These are phyloP conservation scores for Cymodocea nodosa DNA, from an alignment of 116 monocot species.

Conservation along the genomic window DNA sequence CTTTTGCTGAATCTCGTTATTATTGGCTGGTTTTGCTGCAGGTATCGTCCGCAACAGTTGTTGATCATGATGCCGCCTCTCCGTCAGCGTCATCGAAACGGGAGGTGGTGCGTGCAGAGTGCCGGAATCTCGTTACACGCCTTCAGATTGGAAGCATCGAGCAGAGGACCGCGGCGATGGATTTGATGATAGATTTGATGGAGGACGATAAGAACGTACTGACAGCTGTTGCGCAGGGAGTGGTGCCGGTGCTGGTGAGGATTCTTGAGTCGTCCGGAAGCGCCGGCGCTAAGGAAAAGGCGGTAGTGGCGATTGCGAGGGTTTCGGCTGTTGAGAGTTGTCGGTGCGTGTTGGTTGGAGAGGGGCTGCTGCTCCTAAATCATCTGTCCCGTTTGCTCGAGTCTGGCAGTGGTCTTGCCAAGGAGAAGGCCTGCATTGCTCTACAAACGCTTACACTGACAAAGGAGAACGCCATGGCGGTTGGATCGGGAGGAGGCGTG, in stretches of 20 bases:
- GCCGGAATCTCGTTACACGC: constrained; percentile 29
- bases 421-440: constrained; percentile 39
- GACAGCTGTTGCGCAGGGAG: constrained; percentile 32
- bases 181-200: constrained; percentile 16
- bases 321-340: constrained; percentile 46
- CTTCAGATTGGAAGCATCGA: constrained; percentile 41
- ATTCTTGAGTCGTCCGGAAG: constrained; percentile 28
- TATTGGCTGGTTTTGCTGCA: no score
- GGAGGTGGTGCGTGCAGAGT: constrained; percentile 24
- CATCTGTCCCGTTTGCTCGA: constrained; percentile 43
- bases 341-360: constrained; percentile 29
- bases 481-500: constrained; percentile 38
- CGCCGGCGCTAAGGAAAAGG: constrained; percentile 22
- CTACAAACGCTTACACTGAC: constrained; percentile 33
- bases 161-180: constrained; percentile 25
- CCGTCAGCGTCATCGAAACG: background rate
- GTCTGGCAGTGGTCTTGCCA: constrained; percentile 19
- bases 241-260: constrained; percentile 37
- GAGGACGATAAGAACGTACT: constrained; percentile 43
- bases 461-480: constrained; percentile 38
- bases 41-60: background rate
- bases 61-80: background rate
- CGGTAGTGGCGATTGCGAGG: constrained; percentile 33
- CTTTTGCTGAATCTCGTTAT: background rate
- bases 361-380: constrained; percentile 32